Conservation (phyloP, 176 grass and related monocot species). For the Avena insularis region DNA sequence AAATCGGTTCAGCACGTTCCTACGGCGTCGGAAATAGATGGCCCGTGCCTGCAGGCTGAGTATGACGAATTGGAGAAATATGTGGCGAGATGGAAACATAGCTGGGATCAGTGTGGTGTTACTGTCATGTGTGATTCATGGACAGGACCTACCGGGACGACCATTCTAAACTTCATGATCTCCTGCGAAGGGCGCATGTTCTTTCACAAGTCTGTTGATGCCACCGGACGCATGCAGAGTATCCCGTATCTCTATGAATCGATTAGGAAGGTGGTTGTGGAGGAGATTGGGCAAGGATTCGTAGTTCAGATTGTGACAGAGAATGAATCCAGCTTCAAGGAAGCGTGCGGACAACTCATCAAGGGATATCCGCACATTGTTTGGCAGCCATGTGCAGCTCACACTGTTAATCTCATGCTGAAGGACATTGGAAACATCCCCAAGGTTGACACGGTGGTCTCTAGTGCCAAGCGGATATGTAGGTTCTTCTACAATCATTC, state of each 20-base stretch:
- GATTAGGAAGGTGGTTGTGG: not conserved
- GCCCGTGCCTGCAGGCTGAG: not conserved
- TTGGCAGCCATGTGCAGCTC: constrained; percentile 10
- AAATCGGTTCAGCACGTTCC: not conserved
- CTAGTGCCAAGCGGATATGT: constrained; percentile 8
- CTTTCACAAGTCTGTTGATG: constrained; percentile 29
- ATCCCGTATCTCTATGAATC: not conserved
- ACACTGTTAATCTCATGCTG: constrained; percentile 10
- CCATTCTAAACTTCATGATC: constrained; percentile 10
- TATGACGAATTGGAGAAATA: not conserved
- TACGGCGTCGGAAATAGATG: not conserved
- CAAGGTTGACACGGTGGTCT: not conserved
- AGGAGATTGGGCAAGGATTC: constrained; percentile 3
- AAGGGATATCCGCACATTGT: not conserved
- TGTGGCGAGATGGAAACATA: not conserved
- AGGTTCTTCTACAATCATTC: constrained; percentile 27
- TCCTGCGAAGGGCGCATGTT: not conserved
- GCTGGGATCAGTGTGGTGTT: not conserved
- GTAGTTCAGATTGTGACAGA: constrained; percentile 17
- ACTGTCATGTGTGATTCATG: constrained; percentile 20
- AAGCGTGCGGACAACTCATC: not conserved
- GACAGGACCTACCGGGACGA: not conserved
- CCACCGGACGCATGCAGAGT: not conserved
- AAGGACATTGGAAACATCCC: constrained; percentile 6
- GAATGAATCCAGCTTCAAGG: not conserved